Evolutionary conservation across 495 filamentous ascomycete genomes (phyloP).

Genomic region (Friedmanniomyces simplex): DNA sequence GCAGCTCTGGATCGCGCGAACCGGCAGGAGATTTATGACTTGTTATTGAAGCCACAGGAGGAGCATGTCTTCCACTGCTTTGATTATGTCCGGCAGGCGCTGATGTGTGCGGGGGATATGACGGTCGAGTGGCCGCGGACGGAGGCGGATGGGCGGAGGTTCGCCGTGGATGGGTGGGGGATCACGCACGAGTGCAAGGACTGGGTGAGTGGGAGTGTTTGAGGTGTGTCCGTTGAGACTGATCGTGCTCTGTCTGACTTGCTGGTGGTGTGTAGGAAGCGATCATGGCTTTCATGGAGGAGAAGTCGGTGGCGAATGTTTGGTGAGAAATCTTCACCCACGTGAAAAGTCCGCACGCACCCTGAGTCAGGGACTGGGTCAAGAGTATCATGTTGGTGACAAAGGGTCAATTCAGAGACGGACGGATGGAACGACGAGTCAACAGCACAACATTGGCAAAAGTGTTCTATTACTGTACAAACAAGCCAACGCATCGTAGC

Average conservation of each 20-base stretch:
- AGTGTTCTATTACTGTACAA: too few relatives aligned
- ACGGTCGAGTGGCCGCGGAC: constrained; percentile 18
- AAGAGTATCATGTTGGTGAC: too few relatives aligned
- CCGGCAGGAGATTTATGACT: constrained; percentile 6
- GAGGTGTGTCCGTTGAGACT: background rate
- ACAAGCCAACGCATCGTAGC: too few relatives aligned
- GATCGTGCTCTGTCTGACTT: too few relatives aligned
- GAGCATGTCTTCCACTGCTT: constrained; percentile 20
- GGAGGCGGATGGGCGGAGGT: constrained; percentile 8
- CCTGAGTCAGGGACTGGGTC: too few relatives aligned
- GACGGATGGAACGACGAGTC: too few relatives aligned
- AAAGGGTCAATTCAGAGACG: too few relatives aligned
- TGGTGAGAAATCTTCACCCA: too few relatives aligned
- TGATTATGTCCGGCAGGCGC: constrained; percentile 19
- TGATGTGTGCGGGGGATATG: constrained; percentile 22
- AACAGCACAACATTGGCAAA: too few relatives aligned
- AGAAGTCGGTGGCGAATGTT: constrained; percentile 5
- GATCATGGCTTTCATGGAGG: constrained; percentile 13
- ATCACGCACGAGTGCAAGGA: constrained; percentile 15
- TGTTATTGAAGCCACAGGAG: constrained; percentile 4
- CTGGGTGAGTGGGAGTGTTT: constrained; percentile 9
- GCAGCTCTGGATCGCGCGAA: constrained; percentile 1
- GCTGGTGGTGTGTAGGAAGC: constrained; percentile 7
- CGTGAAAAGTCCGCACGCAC: too few relatives aligned
- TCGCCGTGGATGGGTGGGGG: constrained; percentile 20